Evolutionary conservation across 1,284 basidiomycete genomes (phyloP).

Genomic region (Cryptococcus hybrid): DNA sequence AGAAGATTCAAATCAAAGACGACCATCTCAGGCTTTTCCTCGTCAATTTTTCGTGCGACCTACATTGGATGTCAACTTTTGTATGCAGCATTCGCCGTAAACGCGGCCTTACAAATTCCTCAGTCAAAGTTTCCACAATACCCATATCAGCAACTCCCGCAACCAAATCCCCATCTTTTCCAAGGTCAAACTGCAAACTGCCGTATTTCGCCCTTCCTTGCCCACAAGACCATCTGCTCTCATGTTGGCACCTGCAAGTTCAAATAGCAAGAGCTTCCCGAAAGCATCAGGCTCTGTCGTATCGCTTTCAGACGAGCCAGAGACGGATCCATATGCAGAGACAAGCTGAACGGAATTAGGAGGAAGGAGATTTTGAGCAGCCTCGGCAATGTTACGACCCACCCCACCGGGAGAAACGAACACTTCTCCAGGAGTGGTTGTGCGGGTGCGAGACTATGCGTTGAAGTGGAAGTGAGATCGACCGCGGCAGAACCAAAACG

Average conservation of each 20-base stretch:
- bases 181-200: conserved; percentile 69
- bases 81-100: neutral
- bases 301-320: conserved; percentile 50
- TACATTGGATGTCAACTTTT: neutral
- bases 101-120: conserved; percentile 53
- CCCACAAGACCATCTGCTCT: conserved; percentile 72
- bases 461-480: conserved; percentile 67
- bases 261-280: conserved; percentile 61
- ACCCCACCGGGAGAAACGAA: conserved; percentile 82
- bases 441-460: conserved; percentile 51
- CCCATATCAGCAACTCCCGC: conserved; percentile 91
- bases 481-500: conserved; percentile 81
- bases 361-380: conserved; percentile 54
- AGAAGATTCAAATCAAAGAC: conserved; percentile 81
- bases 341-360: conserved; percentile 48
- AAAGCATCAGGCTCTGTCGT: conserved; percentile 58
- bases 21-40: conserved; percentile 59
- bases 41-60: conserved; percentile 16
- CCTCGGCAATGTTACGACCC: conserved; percentile 89
- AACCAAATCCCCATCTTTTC: conserved; percentile 69
- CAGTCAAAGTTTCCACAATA: conserved; percentile 60
- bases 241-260: conserved; percentile 66
- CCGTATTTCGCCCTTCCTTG: conserved; percentile 11
- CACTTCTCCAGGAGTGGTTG: conserved; percentile 79
- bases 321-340: conserved; percentile 44